Percentiles rank a stretch among this genome's conserved stretches.
Conservation (phyloP, 768 basidiomycete genomes). For the Suillus subalutaceus region DNA sequence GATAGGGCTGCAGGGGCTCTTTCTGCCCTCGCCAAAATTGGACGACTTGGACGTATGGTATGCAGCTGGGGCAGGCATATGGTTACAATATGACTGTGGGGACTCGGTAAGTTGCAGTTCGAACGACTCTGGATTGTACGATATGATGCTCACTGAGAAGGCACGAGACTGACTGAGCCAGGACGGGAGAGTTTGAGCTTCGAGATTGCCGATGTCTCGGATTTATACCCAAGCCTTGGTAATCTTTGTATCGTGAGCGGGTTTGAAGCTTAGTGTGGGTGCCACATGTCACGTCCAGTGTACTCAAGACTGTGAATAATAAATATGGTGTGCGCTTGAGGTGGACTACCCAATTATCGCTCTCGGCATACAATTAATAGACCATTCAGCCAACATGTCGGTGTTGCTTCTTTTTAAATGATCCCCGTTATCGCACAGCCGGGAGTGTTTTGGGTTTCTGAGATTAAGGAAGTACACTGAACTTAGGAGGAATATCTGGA, state of each 20-base stretch:
- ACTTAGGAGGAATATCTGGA: neutral
- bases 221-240: neutral
- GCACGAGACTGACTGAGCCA: neutral
- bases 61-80: slow-evolving; percentile 20
- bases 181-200: neutral
- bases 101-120: neutral
- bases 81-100: neutral
- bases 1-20: slow-evolving; percentile 11
- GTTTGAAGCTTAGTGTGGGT: neutral
- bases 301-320: neutral
- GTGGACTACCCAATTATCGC: neutral
- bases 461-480: neutral
- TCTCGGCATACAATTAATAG: neutral
- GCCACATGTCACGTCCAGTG: neutral
- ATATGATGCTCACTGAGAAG: neutral
- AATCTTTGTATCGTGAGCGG: neutral
- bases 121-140: no score
- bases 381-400: neutral
- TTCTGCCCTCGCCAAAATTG: slow-evolving; percentile 31
- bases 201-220: neutral
- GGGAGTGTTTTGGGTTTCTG: neutral
- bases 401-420: neutral
- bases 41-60: slow-evolving; percentile 26
- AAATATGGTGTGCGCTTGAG: neutral
- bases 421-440: neutral